Conservation (phyloP, 2,329 filamentous ascomycete species). For the Fusarium sp. region DNA sequence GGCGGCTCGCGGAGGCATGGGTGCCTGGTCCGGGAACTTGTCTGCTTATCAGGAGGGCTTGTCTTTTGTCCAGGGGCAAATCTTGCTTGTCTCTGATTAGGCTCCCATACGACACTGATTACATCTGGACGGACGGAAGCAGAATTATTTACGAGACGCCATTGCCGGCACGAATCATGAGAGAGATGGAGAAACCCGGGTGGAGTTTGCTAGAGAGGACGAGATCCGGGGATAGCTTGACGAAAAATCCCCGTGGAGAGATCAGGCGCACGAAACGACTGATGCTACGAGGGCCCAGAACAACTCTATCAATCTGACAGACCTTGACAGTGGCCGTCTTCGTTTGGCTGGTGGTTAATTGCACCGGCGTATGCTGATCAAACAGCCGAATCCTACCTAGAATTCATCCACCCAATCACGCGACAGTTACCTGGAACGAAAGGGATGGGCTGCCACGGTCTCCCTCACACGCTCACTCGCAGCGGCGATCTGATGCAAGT, state of each 20-base stretch:
- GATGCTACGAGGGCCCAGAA: constrained; percentile 11
- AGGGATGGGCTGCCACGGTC: constrained; percentile 1
- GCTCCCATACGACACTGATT: constrained; percentile 16
- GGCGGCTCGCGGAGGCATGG: constrained; percentile 11
- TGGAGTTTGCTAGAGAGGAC: background rate
- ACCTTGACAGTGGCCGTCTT: constrained; percentile 5
- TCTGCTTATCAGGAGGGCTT: constrained; percentile 28
- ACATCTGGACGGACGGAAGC: constrained; percentile 21
- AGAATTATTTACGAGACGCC: constrained; percentile 5
- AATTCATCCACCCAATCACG: constrained; percentile 22
- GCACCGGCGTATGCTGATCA: constrained; percentile 22
- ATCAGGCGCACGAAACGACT: background rate
- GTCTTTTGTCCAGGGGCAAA: constrained; percentile 19
- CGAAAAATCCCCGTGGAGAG: background rate
- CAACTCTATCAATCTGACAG: background rate
- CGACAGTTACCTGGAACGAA: constrained; percentile 21
- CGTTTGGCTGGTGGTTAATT: constrained; percentile 15
- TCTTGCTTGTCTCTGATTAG: constrained; percentile 10
- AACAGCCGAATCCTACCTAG: constrained; percentile 21
- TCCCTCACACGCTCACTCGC: constrained; percentile 26
- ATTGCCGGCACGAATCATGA: background rate
- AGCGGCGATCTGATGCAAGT: constrained; percentile 23
- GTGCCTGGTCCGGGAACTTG: background rate
- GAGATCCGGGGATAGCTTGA: background rate
- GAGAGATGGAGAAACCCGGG: background rate